These are phyloP conservation scores for Drosera spatulata DNA, from an alignment of 179 eudicot genomes.

Conservation along the genomic window DNA sequence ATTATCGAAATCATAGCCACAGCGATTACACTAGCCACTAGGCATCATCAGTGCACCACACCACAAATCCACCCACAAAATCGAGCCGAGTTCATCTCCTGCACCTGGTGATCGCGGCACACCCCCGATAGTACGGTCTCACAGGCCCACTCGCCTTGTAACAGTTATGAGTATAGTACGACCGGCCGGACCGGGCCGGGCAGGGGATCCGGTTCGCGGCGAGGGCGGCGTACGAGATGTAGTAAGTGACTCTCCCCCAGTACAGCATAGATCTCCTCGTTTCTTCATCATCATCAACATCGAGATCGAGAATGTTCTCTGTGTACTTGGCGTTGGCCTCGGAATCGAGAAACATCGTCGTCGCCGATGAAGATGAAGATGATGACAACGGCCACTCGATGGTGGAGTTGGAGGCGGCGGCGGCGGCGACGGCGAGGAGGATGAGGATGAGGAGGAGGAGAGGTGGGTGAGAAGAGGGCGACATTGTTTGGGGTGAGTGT, in stretches of 20 bases:
- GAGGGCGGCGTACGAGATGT: slow-evolving; percentile 8
- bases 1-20: too few species aligned
- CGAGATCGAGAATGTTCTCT: too few species aligned
- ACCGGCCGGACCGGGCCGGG: not conserved
- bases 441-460: not conserved
- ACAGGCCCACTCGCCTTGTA: slow-evolving; percentile 2
- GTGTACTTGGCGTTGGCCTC: not conserved
- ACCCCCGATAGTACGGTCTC: slow-evolving; percentile 4
- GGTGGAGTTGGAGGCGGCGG: not conserved
- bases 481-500: too few species aligned
- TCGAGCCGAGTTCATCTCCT: not conserved
- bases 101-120: slow-evolving; percentile 8
- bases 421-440: not conserved
- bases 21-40: too few species aligned
- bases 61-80: too few species aligned
- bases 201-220: slow-evolving; percentile 6
- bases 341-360: not conserved
- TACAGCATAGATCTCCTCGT: not conserved
- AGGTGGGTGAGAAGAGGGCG: too few species aligned
- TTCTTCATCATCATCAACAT: not conserved
- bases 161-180: slow-evolving; percentile 5
- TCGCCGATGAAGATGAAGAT: not conserved
- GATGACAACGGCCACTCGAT: not conserved
- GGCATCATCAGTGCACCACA: too few species aligned
- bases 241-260: slow-evolving; percentile 4